Percentiles rank a stretch among this genome's conserved stretches.
phyloP scores from a whole-genome alignment of 192 early-diverging fungal genomes.

The Entomortierella parvispora region DNA sequence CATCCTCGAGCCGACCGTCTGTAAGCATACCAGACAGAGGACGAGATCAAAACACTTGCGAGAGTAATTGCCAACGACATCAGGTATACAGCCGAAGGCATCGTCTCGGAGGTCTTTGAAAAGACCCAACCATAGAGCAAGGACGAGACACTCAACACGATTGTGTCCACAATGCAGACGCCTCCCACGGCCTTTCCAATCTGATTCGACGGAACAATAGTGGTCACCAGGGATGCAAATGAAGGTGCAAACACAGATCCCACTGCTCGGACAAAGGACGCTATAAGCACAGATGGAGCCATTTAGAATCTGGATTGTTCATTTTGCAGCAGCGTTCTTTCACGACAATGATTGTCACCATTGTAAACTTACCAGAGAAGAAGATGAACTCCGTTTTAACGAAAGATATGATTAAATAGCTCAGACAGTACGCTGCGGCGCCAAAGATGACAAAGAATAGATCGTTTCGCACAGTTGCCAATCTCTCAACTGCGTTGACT shows the following conservation, averaged over 20 bases:
- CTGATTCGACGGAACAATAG: conserved; percentile 27
- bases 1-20: conserved; percentile 6
- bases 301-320: too few species aligned
- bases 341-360: too few species aligned
- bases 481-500: neutral
- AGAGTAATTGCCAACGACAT: conserved; percentile 4
- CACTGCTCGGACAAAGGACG: conserved; percentile 16
- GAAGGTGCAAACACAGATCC: conserved; percentile 20
- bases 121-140: conserved; percentile 30
- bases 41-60: neutral
- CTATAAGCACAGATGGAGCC: neutral
- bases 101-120: conserved; percentile 16
- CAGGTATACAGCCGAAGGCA: conserved; percentile 28
- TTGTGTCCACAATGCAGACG: conserved; percentile 17
- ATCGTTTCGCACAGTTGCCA: conserved; percentile 4
- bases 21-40: conserved; percentile 12
- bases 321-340: too few species aligned
- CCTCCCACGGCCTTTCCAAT: conserved; percentile 36
- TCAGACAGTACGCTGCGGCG: neutral
- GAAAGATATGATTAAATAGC: conserved; percentile 13
- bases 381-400: conserved; percentile 5
- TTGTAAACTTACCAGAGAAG: conserved; percentile 27
- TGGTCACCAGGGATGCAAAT: conserved; percentile 28
- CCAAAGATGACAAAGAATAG: conserved; percentile 42
- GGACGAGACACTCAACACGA: conserved; percentile 15